Evolutionary conservation across 805 yeast species (phyloP).

Genomic region (Sugiyamaella marilandica): DNA sequence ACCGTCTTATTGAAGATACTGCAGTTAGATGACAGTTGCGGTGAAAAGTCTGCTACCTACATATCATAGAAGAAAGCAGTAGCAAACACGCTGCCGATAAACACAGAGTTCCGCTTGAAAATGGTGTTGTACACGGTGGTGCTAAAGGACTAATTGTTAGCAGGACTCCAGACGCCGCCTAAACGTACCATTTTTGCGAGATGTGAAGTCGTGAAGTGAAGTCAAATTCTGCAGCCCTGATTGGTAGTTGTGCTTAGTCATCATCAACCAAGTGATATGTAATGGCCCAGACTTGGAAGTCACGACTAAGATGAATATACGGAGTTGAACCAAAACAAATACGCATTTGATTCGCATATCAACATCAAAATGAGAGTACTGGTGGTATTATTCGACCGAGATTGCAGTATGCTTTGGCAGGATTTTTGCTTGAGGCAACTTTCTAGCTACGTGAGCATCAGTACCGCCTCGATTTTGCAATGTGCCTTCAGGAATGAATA

Average conservation of each 20-base stretch:
- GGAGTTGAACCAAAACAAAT: too few relatives aligned
- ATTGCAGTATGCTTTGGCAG: too few relatives aligned
- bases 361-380: too few relatives aligned
- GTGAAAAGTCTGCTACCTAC: slow-evolving; percentile 19
- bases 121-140: slow-evolving; percentile 57
- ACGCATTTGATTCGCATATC: too few relatives aligned
- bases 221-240: not conserved
- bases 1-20: slow-evolving; percentile 33
- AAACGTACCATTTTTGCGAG: not conserved
- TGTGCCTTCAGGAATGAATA: too few relatives aligned
- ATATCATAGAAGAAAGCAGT: slow-evolving; percentile 73
- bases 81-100: slow-evolving; percentile 75
- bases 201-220: not conserved
- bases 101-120: slow-evolving; percentile 87
- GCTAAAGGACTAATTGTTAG: slow-evolving; percentile 30
- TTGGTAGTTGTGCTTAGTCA: slow-evolving; percentile 1
- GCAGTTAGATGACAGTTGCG: slow-evolving; percentile 10
- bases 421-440: too few relatives aligned
- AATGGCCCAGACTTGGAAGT: too few relatives aligned
- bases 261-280: too few relatives aligned
- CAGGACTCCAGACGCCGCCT: not conserved
- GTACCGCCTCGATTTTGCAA: too few relatives aligned
- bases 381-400: too few relatives aligned
- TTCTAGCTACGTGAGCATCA: too few relatives aligned
- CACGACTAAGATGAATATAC: too few relatives aligned